Evolutionary conservation across 108 stramenopile species (phyloP).

Genomic region (Nitzschia sp.): DNA sequence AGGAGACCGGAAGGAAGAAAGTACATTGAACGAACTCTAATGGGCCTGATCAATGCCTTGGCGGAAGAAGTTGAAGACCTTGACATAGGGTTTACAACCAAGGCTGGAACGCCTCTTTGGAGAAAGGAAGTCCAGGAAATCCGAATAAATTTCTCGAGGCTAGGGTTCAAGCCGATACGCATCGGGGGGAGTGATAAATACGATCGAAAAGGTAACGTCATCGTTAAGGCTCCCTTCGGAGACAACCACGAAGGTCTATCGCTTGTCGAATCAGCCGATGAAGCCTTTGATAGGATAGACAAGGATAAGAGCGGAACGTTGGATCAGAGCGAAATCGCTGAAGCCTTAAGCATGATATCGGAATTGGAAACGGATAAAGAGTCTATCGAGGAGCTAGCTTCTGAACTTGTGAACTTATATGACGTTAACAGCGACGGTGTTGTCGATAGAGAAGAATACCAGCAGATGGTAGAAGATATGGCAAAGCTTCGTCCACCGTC

Average conservation of each 20-base stretch:
- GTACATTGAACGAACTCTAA: slow-evolving; percentile 71
- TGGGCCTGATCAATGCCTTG: slow-evolving; percentile 76
- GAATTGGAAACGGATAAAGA: slow-evolving; percentile 38
- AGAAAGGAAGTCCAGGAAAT: slow-evolving; percentile 78
- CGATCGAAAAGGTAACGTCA: slow-evolving; percentile 11
- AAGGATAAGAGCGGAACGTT: slow-evolving; percentile 76
- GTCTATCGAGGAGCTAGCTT: slow-evolving; percentile 59
- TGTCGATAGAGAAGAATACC: slow-evolving; percentile 85
- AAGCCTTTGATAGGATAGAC: slow-evolving; percentile 83
- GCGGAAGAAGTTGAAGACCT: slow-evolving; percentile 77
- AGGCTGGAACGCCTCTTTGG: slow-evolving; percentile 60
- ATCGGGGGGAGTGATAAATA: slow-evolving; percentile 61
- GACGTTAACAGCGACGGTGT: slow-evolving; percentile 84
- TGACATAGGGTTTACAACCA: slow-evolving; percentile 57
- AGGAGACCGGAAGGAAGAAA: slow-evolving; percentile 28
- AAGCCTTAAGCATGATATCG: slow-evolving; percentile 69
- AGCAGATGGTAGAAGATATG: slow-evolving; percentile 86
- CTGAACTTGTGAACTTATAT: slow-evolving; percentile 69
- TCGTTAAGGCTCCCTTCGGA: slow-evolving; percentile 3
- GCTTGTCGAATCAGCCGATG: slow-evolving; percentile 59
- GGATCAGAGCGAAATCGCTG: slow-evolving; percentile 73
- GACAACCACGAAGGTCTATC: slow-evolving; percentile 18
- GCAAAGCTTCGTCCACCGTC: slow-evolving; percentile 50
- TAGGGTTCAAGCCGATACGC: slow-evolving; percentile 73
- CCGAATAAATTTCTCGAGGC: slow-evolving; percentile 71